Conservation (phyloP, 23 red algal genomes). For the Agarophyton chilense region DNA sequence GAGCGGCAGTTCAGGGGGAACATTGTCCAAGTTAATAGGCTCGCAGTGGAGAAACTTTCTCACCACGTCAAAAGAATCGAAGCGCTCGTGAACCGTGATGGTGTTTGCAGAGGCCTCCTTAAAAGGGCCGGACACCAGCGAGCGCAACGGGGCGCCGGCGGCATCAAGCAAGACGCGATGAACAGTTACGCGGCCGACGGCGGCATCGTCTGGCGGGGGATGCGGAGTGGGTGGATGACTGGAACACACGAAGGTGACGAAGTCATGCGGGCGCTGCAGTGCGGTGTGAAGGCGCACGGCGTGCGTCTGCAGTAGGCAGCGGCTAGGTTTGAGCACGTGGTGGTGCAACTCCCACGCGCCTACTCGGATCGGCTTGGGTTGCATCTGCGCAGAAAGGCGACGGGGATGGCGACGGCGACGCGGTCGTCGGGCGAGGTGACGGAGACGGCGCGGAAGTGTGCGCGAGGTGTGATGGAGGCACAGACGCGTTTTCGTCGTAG, state of each 20-base stretch:
- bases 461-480: neutral
- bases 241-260: slow-evolving; percentile 41
- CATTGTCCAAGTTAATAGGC: slow-evolving; percentile 18
- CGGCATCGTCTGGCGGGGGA: neutral
- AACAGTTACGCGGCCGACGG: slow-evolving; percentile 14
- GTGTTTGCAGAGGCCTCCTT: slow-evolving; percentile 15
- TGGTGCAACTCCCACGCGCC: slow-evolving; percentile 50
- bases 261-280: neutral
- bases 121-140: slow-evolving; percentile 29
- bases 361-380: slow-evolving; percentile 45
- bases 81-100: slow-evolving; percentile 49
- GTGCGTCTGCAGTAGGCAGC: slow-evolving; percentile 46
- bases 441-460: neutral
- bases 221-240: slow-evolving; percentile 31
- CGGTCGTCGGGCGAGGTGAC: neutral
- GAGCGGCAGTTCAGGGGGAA: slow-evolving; percentile 15
- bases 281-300: slow-evolving; percentile 12
- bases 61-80: slow-evolving; percentile 6
- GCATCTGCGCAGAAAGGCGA: too few species aligned
- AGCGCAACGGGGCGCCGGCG: slow-evolving; percentile 27
- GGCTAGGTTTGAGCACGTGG: slow-evolving; percentile 38
- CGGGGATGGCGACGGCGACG: neutral
- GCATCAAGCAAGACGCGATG: slow-evolving; percentile 31
- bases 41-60: slow-evolving; percentile 33
- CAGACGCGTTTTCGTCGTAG: too few species aligned